Evolutionary conservation across 2,329 filamentous ascomycete species (phyloP).

Genomic region (Ramularia collo-cygni): DNA sequence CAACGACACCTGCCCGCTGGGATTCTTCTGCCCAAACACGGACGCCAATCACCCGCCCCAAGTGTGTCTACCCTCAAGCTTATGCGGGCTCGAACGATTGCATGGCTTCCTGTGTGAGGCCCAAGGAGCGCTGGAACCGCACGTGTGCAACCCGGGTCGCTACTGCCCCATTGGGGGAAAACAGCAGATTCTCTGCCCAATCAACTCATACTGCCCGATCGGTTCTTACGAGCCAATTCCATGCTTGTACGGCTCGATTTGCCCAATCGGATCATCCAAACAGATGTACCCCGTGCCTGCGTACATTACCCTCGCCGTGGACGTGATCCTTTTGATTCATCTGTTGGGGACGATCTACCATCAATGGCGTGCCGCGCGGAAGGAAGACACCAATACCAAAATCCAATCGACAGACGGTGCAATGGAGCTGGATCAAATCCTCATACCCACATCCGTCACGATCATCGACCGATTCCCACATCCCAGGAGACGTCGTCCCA

Average conservation of each 20-base stretch:
- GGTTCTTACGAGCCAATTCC: conserved; percentile 44
- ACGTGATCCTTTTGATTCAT: conserved; percentile 26
- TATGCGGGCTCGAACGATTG: no score
- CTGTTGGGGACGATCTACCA: conserved; percentile 27
- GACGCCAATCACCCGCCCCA: no score
- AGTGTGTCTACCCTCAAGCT: no score
- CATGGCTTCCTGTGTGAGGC: conserved; percentile 21
- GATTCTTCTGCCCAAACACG: no score
- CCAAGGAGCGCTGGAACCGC: conserved; percentile 42
- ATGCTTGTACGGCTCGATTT: conserved; percentile 42
- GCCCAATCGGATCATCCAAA: conserved; percentile 38
- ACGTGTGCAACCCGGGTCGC: conserved; percentile 43
- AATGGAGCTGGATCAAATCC: no score
- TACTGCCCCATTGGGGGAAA: conserved; percentile 44
- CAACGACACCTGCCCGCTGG: no score
- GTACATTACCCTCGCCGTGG: conserved; percentile 35
- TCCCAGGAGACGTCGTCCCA: no score
- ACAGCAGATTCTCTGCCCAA: conserved; percentile 32
- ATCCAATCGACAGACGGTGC: no score
- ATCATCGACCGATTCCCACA: no score
- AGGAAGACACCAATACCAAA: no score
- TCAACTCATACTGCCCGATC: conserved; percentile 46
- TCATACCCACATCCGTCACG: no score
- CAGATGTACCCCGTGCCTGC: conserved; percentile 43
- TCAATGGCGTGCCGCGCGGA: conserved; percentile 44